These are phyloP conservation scores for Escovopsis sp. DNA, from an alignment of 2,329 filamentous ascomycete genomes.

Conservation along the genomic window DNA sequence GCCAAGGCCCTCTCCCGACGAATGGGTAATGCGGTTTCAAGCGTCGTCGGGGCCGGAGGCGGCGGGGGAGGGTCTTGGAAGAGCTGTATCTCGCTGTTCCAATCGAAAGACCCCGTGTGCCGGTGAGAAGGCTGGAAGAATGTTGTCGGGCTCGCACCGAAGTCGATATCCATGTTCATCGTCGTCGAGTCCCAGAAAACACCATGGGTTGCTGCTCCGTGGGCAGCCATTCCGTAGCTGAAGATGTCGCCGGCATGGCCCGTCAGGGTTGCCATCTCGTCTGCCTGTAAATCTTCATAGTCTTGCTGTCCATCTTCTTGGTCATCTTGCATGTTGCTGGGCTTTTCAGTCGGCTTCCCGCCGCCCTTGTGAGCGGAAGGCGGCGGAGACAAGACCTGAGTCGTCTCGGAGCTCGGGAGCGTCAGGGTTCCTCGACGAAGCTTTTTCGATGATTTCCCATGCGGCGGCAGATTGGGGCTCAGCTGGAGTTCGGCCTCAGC, in stretches of 20 bases:
- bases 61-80: constrained; percentile 29
- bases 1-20: constrained; percentile 33
- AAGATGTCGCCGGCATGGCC: constrained; percentile 40
- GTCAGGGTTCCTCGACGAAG: constrained; percentile 26
- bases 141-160: constrained; percentile 27
- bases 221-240: constrained; percentile 44
- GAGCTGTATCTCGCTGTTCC: constrained; percentile 39
- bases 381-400: constrained; percentile 45
- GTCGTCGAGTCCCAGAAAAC: constrained; percentile 44
- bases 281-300: constrained; percentile 32
- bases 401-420: constrained; percentile 17
- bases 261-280: constrained; percentile 33
- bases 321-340: constrained; percentile 44
- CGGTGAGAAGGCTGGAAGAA: constrained; percentile 31
- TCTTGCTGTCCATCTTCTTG: constrained; percentile 37
- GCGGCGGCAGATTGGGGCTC: constrained; percentile 14
- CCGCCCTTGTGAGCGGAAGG: constrained; percentile 40
- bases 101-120: constrained; percentile 39
- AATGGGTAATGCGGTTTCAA: constrained; percentile 20
- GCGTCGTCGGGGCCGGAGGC: constrained; percentile 19
- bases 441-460: constrained; percentile 27
- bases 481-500: constrained; percentile 13
- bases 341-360: constrained; percentile 39
- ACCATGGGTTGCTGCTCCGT: constrained; percentile 30
- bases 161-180: constrained; percentile 49